Evolutionary conservation across 257 asterid genomes (phyloP).

Genomic region (Gentiana dahurica): DNA sequence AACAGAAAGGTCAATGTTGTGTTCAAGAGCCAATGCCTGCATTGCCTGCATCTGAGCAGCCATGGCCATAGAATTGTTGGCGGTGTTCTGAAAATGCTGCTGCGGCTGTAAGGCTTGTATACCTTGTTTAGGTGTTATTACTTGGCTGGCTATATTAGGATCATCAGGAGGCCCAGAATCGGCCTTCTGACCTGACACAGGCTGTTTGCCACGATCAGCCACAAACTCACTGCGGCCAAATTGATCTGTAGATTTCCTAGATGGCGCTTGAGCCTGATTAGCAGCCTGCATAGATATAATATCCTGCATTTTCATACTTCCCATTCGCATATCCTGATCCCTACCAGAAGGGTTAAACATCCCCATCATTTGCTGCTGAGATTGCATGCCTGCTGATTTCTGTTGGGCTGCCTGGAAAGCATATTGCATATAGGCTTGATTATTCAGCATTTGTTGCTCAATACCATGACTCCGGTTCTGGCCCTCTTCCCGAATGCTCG

Average conservation of each 20-base stretch:
- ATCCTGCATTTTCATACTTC: conserved; percentile 67
- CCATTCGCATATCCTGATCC: conserved; percentile 64
- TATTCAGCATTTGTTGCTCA: conserved; percentile 67
- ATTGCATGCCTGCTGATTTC: conserved; percentile 63
- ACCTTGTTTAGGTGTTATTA: conserved; percentile 27
- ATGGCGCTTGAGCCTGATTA: conserved; percentile 57
- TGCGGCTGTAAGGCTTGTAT: conserved; percentile 54
- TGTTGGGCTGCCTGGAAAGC: conserved; percentile 72
- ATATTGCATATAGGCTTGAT: conserved; percentile 82
- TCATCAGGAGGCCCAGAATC: conserved; percentile 40
- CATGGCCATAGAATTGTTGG: conserved; percentile 51
- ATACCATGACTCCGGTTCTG: conserved; percentile 67
- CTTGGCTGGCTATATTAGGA: conserved; percentile 52
- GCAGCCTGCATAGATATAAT: conserved; percentile 47
- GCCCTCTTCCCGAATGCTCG: conserved; percentile 56
- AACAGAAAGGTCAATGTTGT: conserved; percentile 77
- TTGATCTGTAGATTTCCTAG: conserved; percentile 62
- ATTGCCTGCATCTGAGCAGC: conserved; percentile 91
- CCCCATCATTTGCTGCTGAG: conserved; percentile 69
- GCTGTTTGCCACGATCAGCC: conserved; percentile 46
- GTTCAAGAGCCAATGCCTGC: conserved; percentile 88
- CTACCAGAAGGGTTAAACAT: conserved; percentile 51
- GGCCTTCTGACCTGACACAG: conserved; percentile 44
- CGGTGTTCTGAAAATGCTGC: conserved; percentile 52
- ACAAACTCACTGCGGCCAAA: conserved; percentile 40